These are phyloP conservation scores for Scheffersomyces stipitis DNA, from an alignment of 805 yeast genomes.

Conservation along the genomic window DNA sequence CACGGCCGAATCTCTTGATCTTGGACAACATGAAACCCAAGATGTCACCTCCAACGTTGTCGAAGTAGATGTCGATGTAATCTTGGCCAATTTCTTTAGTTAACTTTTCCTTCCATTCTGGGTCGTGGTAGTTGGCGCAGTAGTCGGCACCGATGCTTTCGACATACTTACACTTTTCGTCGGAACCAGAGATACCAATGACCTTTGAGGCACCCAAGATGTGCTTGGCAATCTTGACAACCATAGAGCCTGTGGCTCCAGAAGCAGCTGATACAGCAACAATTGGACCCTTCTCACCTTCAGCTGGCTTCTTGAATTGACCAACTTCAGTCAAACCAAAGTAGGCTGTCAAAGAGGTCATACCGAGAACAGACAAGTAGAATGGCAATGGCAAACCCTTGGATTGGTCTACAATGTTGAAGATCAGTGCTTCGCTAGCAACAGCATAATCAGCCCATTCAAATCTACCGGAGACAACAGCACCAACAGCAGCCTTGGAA, in stretches of 20 bases:
- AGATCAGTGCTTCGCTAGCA: constrained; percentile 23
- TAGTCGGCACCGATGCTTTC: constrained; percentile 55
- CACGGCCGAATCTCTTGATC: constrained; percentile 40
- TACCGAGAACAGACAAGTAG: constrained; percentile 51
- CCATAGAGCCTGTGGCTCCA: constrained; percentile 70
- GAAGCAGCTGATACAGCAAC: constrained; percentile 64
- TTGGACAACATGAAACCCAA: constrained; percentile 44
- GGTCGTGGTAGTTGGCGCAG: constrained; percentile 53
- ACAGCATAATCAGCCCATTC: constrained; percentile 52
- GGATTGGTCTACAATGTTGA: constrained; percentile 27
- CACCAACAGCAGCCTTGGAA: constrained; percentile 42
- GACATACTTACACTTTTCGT: constrained; percentile 53
- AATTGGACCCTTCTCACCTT: constrained; percentile 34
- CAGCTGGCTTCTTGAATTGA: constrained; percentile 34
- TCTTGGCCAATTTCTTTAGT: constrained; percentile 41
- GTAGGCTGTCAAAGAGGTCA: constrained; percentile 64
- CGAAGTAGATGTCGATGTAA: constrained; percentile 54
- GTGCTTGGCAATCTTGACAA: constrained; percentile 56
- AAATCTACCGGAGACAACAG: constrained; percentile 35
- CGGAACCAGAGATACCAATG: constrained; percentile 63
- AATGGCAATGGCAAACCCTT: constrained; percentile 37
- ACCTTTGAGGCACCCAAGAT: constrained; percentile 54
- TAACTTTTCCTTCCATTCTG: constrained; percentile 24
- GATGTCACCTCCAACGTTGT: constrained; percentile 64
- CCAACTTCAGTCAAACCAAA: constrained; percentile 52